phyloP scores from a whole-genome alignment of 1,284 basidiomycete genomes.

The Boletellus deceptivus region DNA sequence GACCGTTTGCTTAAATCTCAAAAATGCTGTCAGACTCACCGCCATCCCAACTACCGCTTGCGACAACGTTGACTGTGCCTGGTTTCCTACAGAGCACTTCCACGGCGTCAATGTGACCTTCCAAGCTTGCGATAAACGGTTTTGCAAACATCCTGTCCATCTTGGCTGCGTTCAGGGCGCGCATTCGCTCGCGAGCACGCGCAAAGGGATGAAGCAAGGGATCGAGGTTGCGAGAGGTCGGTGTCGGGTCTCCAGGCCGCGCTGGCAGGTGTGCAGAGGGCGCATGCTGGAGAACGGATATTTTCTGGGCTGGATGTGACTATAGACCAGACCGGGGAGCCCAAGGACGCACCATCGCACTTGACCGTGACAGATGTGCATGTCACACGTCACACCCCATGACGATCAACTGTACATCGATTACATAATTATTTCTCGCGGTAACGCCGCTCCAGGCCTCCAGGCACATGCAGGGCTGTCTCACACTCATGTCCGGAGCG shows the following conservation, averaged over 20 bases:
- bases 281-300: slow-evolving; percentile 85
- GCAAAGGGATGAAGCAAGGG: slow-evolving; percentile 94
- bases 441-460: too few species aligned
- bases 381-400: too few species aligned
- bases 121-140: slow-evolving; percentile 88
- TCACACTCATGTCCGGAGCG: too few species aligned
- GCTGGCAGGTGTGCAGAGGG: slow-evolving; percentile 70
- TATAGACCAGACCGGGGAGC: not conserved
- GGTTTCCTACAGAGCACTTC: slow-evolving; percentile 84
- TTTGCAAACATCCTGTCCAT: slow-evolving; percentile 97
- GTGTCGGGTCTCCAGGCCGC: slow-evolving; percentile 79
- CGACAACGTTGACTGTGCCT: slow-evolving; percentile 77
- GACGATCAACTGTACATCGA: too few species aligned
- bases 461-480: too few species aligned
- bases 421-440: too few species aligned
- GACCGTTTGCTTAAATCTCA: slow-evolving; percentile 1
- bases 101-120: slow-evolving; percentile 95
- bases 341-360: slow-evolving; percentile 13
- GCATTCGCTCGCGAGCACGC: slow-evolving; percentile 88
- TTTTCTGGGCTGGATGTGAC: slow-evolving; percentile 56
- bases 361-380: too few species aligned
- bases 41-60: slow-evolving; percentile 95
- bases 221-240: slow-evolving; percentile 89
- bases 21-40: slow-evolving; percentile 42
- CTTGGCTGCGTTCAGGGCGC: slow-evolving; percentile 94